Evolutionary conservation across 176 grass and related monocot genomes (phyloP).

Genomic region (Bothriochloa decipiens): DNA sequence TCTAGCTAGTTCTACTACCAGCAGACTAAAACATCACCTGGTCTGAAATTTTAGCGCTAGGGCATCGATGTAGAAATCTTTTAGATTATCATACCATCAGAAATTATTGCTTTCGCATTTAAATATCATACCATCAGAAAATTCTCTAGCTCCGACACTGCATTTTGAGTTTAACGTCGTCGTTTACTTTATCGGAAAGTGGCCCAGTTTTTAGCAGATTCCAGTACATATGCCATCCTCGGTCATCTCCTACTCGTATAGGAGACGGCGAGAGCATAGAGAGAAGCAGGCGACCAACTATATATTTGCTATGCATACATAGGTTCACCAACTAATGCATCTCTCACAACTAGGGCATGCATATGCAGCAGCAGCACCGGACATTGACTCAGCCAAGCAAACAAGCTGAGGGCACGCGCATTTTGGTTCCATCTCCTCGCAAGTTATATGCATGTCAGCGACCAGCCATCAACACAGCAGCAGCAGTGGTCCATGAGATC

Average conservation of each 20-base stretch:
- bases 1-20: not conserved
- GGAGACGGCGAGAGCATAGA: not conserved
- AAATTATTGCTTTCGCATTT: not conserved
- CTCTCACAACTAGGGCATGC: not conserved
- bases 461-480: not conserved
- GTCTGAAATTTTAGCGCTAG: not conserved
- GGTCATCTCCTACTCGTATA: not conserved
- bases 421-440: conserved; percentile 27
- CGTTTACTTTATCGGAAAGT: not conserved
- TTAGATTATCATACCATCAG: not conserved
- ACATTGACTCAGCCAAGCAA: not conserved
- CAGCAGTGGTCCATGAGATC: conserved; percentile 25
- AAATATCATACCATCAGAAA: not conserved
- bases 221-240: not conserved
- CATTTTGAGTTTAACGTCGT: not conserved
- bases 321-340: conserved; percentile 13
- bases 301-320: not conserved
- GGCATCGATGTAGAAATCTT: not conserved
- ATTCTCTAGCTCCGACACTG: not conserved
- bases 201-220: not conserved
- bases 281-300: conserved; percentile 1
- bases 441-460: not conserved
- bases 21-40: not conserved
- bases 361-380: not conserved
- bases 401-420: not conserved